Base-by-base conservation (phyloP, 768 basidiomycete species). In the Lactarius vividus region DNA sequence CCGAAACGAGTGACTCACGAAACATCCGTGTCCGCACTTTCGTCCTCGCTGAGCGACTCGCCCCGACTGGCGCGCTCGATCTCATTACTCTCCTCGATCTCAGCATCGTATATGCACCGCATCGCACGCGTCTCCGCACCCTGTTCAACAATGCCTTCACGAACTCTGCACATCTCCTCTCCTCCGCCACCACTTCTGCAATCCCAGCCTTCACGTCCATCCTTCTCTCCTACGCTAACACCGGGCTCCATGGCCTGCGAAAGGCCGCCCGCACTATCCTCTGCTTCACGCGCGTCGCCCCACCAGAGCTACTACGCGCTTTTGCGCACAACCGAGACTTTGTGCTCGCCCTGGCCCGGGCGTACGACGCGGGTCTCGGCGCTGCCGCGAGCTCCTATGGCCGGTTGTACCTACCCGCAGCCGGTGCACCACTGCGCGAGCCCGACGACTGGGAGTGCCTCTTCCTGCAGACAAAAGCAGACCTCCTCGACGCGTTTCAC, bases 401-500 rank as follows among this genome's bases (percentile, higher is more conserved):
- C 0, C 87, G 88, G 15, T 69, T 83, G 11, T 62, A 76, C 29
- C 68, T 79, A 35, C 72, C 79, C 23, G 64, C 72, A 33, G 67
- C 72, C 31, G 61, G 73, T 35, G 58, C 29, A 61, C 74, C 28
- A 65, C 76, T 40, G 62, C 26, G 64, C 39, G 57, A 66, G 26
- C 69, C 62, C 73, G 85, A 87, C 68, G 83, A 90, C 59, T 92
- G 89, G 89, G 85, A 89, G 68, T 78, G 78, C 16, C 79, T 89
- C 55, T 89, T 88, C 84, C 78, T 92, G 7, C 83, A 87, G 63
- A 86, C 88, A 2, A 93, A 92, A 76, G 86, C 89, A 9, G 83
- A 85, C 26, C 76, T 92, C 29, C 75, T 93, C 23, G 91, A 93
- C 68, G 73, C 81, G 3, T 88, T 90, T 74, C 89, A 92, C 68